phyloP scores from a whole-genome alignment of 108 stramenopile species.

The Nitzschia putrida region DNA sequence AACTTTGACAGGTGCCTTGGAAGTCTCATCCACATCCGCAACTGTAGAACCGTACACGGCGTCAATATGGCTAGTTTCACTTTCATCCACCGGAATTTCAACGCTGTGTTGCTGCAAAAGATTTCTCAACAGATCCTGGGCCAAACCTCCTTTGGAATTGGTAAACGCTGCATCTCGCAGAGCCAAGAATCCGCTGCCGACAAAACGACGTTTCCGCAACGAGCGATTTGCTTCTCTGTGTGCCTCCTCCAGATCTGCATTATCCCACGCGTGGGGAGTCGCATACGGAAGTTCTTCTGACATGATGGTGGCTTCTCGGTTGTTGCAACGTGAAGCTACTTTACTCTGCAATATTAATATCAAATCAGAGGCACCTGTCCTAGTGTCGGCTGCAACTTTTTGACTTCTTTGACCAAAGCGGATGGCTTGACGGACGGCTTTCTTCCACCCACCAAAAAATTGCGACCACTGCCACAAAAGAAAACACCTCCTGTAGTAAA shows the following conservation, averaged over 20 bases:
- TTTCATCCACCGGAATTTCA: background rate
- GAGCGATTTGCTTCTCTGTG: constrained; percentile 13
- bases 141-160: constrained; percentile 6
- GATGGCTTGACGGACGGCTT: background rate
- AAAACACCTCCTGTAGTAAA: too few species aligned
- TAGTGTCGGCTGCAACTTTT: too few species aligned
- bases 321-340: too few species aligned
- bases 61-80: constrained; percentile 8
- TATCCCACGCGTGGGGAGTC: constrained; percentile 38
- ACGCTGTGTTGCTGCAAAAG: constrained; percentile 27
- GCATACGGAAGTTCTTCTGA: constrained; percentile 31
- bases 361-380: too few species aligned
- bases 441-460: too few species aligned
- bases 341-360: too few species aligned
- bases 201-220: constrained; percentile 27
- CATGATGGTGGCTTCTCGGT: constrained; percentile 12
- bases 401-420: background rate
- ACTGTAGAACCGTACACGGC: constrained; percentile 9
- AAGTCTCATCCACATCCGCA: background rate
- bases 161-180: constrained; percentile 22
- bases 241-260: constrained; percentile 13
- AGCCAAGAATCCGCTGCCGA: constrained; percentile 34
- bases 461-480: too few species aligned
- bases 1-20: background rate
- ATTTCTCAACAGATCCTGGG: constrained; percentile 18